Base-by-base conservation (phyloP, 192 early-diverging fungal species). In the Coemansia sp. region DNA sequence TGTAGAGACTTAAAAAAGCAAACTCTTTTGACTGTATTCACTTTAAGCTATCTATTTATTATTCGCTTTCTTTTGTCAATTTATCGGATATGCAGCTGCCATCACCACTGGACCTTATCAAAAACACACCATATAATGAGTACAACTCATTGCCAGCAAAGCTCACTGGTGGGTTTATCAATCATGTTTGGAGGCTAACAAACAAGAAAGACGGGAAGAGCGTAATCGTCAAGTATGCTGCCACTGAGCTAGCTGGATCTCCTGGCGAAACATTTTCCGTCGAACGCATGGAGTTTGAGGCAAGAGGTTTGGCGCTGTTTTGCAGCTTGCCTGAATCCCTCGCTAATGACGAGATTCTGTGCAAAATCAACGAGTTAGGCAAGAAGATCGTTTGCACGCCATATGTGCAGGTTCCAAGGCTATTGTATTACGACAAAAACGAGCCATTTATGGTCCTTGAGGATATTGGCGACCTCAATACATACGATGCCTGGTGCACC, bases 271-370 rank as follows among this genome's bases (percentile, higher is more conserved):
- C 33, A 20, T 67, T 77, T 34, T 77, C 69, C 0, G 39, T 63
- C 51, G 69, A 77, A 41, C 75, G 75, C 62, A 68, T 72, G 57
- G 62, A 63, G 35, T 72, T 77, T 65, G 69, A 77, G 56, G 69
- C 52, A 9, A 69, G 62, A n/a, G 75, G 69, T 4, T 57, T 77
- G 33, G 62, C 65, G 6, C 53, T 77, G 26, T 67, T 77, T 49
- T 43, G 66, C 24, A 44, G 43, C 5, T 36, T 63, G 2, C 59
- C 24, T 24, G 21, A 41, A 4, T 0, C 53, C 21, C 44, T 58
- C 14, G 18, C 51, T 3, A 26, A 6, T 30, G 36, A 63, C 34
- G 6, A 30, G 0, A 20, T 24, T 9, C 49, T 77, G 26, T 7
- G 39, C 20, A 21, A 15, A 34, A 35, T 65, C 33, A 59, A 12